These are phyloP conservation scores for Xylariaceae sp. DNA, from an alignment of 2,329 filamentous ascomycete species.

Conservation along the genomic window DNA sequence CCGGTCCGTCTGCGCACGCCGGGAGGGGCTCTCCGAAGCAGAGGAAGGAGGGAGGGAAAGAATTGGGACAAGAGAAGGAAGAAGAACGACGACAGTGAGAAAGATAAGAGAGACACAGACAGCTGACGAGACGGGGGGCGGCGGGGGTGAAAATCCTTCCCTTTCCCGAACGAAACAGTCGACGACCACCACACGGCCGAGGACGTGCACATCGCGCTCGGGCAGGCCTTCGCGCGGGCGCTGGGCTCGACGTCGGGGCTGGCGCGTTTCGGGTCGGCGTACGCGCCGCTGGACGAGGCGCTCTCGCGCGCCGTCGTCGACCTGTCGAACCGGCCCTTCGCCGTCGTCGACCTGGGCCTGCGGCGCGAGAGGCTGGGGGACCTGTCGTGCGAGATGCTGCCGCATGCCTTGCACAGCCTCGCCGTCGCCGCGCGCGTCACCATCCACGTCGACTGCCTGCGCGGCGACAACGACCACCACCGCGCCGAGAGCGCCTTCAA, in stretches of 20 bases:
- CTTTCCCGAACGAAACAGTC: conserved; percentile 59
- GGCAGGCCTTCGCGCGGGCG: conserved; percentile 72
- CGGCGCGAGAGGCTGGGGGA: conserved; percentile 90
- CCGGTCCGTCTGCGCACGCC: no score
- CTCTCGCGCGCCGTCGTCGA: conserved; percentile 91
- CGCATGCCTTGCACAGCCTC: conserved; percentile 91
- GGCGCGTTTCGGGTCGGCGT: conserved; percentile 84
- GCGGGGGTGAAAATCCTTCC: no score
- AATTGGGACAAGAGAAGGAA: background rate
- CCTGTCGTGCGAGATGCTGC: conserved; percentile 92
- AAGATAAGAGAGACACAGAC: conserved; percentile 2
- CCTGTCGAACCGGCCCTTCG: conserved; percentile 84
- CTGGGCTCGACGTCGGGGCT: conserved; percentile 74
- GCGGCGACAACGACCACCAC: conserved; percentile 93
- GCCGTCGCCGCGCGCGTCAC: conserved; percentile 84
- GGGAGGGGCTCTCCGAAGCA: no score
- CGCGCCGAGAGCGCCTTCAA: conserved; percentile 96
- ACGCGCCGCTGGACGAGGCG: conserved; percentile 91
- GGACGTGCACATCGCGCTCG: conserved; percentile 88
- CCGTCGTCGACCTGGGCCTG: conserved; percentile 75
- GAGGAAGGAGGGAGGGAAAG: no score
- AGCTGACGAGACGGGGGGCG: no score
- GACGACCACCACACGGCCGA: conserved; percentile 98
- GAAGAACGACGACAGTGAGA: conserved; percentile 1
- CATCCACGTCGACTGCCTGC: conserved; percentile 88